Base-by-base conservation (phyloP, 140 eudicot genomes). In the Stevia rebaudiana region DNA sequence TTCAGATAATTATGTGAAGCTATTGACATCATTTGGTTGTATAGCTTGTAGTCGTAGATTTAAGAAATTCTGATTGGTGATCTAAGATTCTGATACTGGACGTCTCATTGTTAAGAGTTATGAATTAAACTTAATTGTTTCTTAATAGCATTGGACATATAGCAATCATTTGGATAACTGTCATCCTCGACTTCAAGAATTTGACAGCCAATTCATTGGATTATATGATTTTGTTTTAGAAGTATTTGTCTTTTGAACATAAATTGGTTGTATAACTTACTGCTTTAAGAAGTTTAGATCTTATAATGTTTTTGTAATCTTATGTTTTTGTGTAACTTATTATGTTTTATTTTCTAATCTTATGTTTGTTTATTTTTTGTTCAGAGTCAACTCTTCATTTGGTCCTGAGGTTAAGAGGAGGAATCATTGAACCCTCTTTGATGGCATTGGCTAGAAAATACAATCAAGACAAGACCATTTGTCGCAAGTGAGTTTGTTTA, bases 341-440 rank as follows among this genome's bases (percentile, higher is more conserved):
- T 5, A 12, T 68, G 40, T 28, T 52, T 13, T 13, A 53, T 33
- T 1, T 13, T 40, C 11, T 2, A 8, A 42, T 12, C 13, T 44
- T 1, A 16, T 53, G 41, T 25, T 65, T 43, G 30, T 7, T n/a
- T 53, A 30, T 25, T 65, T 43, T 40, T 7, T n/a, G 19, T 28
- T 15, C 46, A 81, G 83, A 81, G 24, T 82, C 84, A 0, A 82
- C 87, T 3, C 74, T 78, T 23, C 81, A 82, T 67, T 64, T 82
- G 69, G 79, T 82, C 42, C 17, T 82, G 81, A 74, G 87, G 81
- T 71, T 82, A 5, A 71, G 87, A 37, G 87, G 87, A 12, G 84
- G 87, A 8, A 78, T 76, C 53, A 78, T 82, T 11, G 87, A 82
- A 18, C 87, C 77, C 2, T 70, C 80, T 5, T 63, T 82, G 84